Base-by-base conservation (phyloP, 2,329 filamentous ascomycete genomes). In the Claviceps fusiformis region DNA sequence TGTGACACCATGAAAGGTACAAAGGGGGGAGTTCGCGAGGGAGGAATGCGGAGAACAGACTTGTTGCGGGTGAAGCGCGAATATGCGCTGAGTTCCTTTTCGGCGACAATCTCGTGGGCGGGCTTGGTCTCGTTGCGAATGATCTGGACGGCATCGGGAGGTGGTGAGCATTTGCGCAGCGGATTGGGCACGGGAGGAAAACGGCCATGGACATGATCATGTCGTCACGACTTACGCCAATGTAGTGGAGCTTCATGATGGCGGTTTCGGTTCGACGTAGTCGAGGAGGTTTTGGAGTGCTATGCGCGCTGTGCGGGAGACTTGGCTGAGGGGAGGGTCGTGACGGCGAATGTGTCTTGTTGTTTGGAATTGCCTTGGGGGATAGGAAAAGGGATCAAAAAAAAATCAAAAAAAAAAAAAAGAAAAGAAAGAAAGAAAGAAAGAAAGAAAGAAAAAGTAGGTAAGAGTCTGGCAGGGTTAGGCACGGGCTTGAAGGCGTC, bases 171-270 rank as follows among this genome's bases (percentile, higher is more conserved):
- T 44, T 47, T 29, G 33, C 47, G 55, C n/a, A 37, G 27, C n/a
- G n/a, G 27, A 24, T 13, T 29, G 62, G 59, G 52, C 57, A 59
- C n/a, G 58, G 39, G 54, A 57, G 54, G n/a, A n/a, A 57, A 57
- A 52, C 58, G 59, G 59, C 60, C 58, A 59, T 58, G 59, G n/a
- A 3, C 41, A 24, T 45, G 9, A n/a, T 50, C 47, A n/a, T 24
- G 47, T 24, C 17, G 47, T 37, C n/a, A 29, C 83, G 60, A 37
- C 56, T 55, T 83, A 93, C 89, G 64, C 88, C 89, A 68, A 95
- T 89, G 73, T 93, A 93, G 71, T 87, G 79, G 70, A 93, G 75
- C 82, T 91, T 92, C 88, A 92, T 92, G 68, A 64, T 83, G 72
- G 59, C 53, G 41, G 35, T 46, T n/a, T n/a, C 35, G 53, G 17